Evolutionary conservation across 83 land plant species (phyloP).

Genomic region (Picea abies): DNA sequence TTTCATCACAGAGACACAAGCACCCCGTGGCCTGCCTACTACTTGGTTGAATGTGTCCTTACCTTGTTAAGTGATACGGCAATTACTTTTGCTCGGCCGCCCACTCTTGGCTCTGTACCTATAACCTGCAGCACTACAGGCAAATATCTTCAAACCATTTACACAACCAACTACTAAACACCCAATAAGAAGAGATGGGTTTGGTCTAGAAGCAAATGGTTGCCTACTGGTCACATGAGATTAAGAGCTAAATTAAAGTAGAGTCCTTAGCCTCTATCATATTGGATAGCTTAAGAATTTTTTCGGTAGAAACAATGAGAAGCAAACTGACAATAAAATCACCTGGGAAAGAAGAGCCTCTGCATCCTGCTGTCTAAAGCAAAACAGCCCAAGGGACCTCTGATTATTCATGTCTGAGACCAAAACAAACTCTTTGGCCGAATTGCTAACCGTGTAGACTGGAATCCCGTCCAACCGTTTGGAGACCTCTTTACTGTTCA

Average conservation of each 20-base stretch:
- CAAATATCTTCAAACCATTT: neutral
- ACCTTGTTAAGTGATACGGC: slow-evolving; percentile 81
- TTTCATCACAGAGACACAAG: no score
- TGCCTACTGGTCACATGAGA: neutral
- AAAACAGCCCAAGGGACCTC: slow-evolving; percentile 74
- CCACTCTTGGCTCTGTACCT: slow-evolving; percentile 40
- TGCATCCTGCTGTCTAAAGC: slow-evolving; percentile 82
- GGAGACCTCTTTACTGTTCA: slow-evolving; percentile 38
- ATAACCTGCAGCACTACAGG: slow-evolving; percentile 33
- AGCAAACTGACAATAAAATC: neutral
- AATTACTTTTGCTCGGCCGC: slow-evolving; percentile 59
- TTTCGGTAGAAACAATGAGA: neutral
- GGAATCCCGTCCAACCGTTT: slow-evolving; percentile 85
- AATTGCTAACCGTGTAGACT: slow-evolving; percentile 81
- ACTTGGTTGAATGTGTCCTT: neutral
- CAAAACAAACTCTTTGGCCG: slow-evolving; percentile 71
- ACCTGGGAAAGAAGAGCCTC: slow-evolving; percentile 78
- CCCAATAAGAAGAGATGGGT: neutral
- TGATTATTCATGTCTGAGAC: slow-evolving; percentile 56
- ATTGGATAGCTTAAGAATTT: neutral
- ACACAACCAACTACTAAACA: neutral
- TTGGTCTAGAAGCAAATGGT: neutral
- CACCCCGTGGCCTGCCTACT: no score
- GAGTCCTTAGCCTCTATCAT: neutral
- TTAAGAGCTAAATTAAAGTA: neutral